Percentiles rank a stretch among this genome's conserved stretches.
These are phyloP conservation scores for Dianthus caryophyllus DNA, from an alignment of 148 eudicot genomes.

Conservation along the genomic window DNA sequence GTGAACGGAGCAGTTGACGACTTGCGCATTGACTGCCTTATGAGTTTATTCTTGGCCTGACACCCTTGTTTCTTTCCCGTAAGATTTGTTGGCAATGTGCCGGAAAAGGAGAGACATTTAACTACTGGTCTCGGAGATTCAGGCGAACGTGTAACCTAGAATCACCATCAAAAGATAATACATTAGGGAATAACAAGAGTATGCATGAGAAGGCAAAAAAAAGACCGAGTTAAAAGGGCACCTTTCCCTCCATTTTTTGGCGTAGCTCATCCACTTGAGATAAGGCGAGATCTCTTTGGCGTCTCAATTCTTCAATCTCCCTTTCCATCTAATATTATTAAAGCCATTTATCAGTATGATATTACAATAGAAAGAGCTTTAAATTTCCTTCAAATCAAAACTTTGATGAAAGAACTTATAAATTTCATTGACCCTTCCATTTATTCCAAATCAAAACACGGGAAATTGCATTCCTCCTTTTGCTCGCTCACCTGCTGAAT, in stretches of 20 bases:
- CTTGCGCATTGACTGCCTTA: slow-evolving; percentile 68
- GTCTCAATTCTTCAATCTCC: slow-evolving; percentile 83
- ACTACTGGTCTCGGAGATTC: slow-evolving; percentile 54
- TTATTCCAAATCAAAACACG: too few relatives aligned
- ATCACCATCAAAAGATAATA: background rate
- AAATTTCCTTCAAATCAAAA: too few relatives aligned
- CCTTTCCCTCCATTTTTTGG: slow-evolving; percentile 55
- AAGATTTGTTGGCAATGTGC: slow-evolving; percentile 38
- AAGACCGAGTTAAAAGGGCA: slow-evolving; percentile 23
- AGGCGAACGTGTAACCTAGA: slow-evolving; percentile 38
- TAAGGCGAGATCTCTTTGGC: slow-evolving; percentile 81
- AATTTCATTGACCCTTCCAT: too few relatives aligned
- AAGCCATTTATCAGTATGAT: slow-evolving; percentile 5
- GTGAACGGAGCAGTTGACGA: slow-evolving; percentile 92
- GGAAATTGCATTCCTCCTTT: too few relatives aligned
- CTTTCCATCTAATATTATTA: slow-evolving; percentile 57
- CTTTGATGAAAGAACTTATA: too few relatives aligned
- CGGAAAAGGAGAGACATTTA: slow-evolving; percentile 79
- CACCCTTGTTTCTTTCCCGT: slow-evolving; percentile 44
- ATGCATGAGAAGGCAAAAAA: background rate
- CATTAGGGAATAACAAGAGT: background rate
- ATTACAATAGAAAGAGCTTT: background rate
- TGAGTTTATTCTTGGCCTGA: slow-evolving; percentile 45
- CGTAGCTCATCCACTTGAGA: slow-evolving; percentile 75
- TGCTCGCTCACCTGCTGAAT: slow-evolving; percentile 54